Evolutionary conservation across 1,139 yeast genomes (phyloP), one percentile per base, ranked within the genome.

Genomic region (Yamadazyma membranifaciens): DNA sequence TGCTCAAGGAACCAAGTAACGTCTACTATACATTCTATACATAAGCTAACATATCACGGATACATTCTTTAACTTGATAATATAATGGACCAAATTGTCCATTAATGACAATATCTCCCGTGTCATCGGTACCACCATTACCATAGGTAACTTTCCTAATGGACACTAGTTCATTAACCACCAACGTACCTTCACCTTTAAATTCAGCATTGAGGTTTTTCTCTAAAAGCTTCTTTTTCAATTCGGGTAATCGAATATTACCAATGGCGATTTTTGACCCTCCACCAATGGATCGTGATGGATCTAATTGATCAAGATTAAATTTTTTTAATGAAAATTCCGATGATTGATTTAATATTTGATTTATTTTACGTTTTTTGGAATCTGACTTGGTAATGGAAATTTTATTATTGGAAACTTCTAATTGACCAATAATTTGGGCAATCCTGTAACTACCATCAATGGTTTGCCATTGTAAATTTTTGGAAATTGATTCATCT

Each of bases 151-250:
- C 73, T 59, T 92, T 91, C 44, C 88, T 69, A 7, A 92, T 80
- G 1, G 91, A 83, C 20, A 92, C 77, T 41, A 68, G 69, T 45
- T 85, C 87, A 54, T 91, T 91, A 31, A 95, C 86, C 7, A 91
- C 95, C 39, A 92, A 67, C 0, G 91, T 82, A 58, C 98, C 98
- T 58, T 89, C 97, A 42, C 97, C 94, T 56, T 86, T 81, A 59
- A 92, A 88, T 55, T 91, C 97, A 0, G 96, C 96, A 42, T 71
- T 70, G 52, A 85, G 78, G 41, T 87, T 85, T 39, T 67, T 63
- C 14, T 72, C 68, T 24, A 75, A 62, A 37, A 91, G 67, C 44
- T 75, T 75, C 52, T 80, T 80, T 53, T 87, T 83, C 43, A 92
- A 69, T 51, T 89, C 96, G 0, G 95, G 87, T 29, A 92, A 68